A percentile compares a stretch with the other conserved stretches of the same genome.
phyloP scores from a whole-genome alignment of 805 yeast species.

The Scheffersomyces spartinae region DNA sequence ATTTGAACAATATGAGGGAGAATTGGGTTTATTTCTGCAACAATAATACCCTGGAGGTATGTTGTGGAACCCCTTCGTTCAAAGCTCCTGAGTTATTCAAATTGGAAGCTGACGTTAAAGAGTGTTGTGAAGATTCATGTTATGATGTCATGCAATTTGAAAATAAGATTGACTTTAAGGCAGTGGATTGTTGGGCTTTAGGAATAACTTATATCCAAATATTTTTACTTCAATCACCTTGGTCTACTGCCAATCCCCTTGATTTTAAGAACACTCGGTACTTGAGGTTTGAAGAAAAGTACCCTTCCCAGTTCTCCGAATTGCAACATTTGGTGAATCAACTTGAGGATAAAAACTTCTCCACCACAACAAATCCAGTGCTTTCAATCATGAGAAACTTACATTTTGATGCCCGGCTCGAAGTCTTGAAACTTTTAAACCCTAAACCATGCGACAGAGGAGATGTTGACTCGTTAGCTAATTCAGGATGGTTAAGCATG shows the following conservation, averaged over 20 bases:
- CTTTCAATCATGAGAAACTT: not conserved
- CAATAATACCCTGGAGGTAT: slow-evolving; percentile 10
- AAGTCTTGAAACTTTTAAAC: slow-evolving; percentile 14
- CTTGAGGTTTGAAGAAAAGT: slow-evolving; percentile 2
- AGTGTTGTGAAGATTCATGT: not conserved
- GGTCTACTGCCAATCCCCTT: slow-evolving; percentile 28
- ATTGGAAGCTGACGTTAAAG: slow-evolving; percentile 9
- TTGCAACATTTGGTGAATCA: slow-evolving; percentile 1
- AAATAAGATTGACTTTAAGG: slow-evolving; percentile 14
- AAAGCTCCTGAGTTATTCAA: slow-evolving; percentile 41
- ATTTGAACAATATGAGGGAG: slow-evolving; percentile 12
- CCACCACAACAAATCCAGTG: slow-evolving; percentile 1
- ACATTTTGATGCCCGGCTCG: slow-evolving; percentile 4
- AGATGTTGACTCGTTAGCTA: too few relatives aligned
- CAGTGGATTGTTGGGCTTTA: slow-evolving; percentile 40
- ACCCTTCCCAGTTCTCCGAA: not conserved
- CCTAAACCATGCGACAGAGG: slow-evolving; percentile 14
- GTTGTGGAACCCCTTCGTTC: slow-evolving; percentile 40
- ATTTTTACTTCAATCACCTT: slow-evolving; percentile 33
- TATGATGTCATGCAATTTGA: slow-evolving; percentile 1
- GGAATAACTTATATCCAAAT: slow-evolving; percentile 39
- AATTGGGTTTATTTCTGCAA: slow-evolving; percentile 6
- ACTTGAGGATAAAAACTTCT: not conserved
- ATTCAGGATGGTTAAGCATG: slow-evolving; percentile 26
- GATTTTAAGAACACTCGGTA: slow-evolving; percentile 8